These are phyloP conservation scores for Silybum marianum DNA, from an alignment of 129 eudicot species.

Conservation along the genomic window DNA sequence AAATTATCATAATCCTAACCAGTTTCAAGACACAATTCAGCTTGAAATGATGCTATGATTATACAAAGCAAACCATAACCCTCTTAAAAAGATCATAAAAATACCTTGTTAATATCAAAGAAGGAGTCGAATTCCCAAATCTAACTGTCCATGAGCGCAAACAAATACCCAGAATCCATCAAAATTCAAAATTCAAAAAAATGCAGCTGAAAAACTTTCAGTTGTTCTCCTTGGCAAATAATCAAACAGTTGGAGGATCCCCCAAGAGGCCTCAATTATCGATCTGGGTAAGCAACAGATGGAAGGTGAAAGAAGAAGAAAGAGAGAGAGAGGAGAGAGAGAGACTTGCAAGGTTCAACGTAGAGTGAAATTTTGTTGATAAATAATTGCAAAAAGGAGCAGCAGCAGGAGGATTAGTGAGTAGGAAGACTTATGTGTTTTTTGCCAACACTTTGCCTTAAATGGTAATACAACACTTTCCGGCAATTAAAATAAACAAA, in stretches of 20 bases:
- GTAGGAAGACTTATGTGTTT: constrained; percentile 27
- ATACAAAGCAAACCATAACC: neutral
- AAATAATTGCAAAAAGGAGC: constrained; percentile 26
- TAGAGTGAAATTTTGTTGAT: constrained; percentile 38
- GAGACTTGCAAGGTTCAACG: constrained; percentile 33
- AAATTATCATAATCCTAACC: neutral
- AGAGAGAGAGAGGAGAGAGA: constrained; percentile 13
- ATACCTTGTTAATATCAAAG: constrained; percentile 8
- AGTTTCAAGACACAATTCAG: constrained; percentile 13
- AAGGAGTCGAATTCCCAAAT: constrained; percentile 24
- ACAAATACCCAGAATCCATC: constrained; percentile 2
- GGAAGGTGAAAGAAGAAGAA: constrained; percentile 11
- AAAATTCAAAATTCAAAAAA: constrained; percentile 18
- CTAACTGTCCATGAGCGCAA: constrained; percentile 9
- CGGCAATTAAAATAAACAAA: constrained; percentile 15
- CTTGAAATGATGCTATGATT: neutral
- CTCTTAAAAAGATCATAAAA: neutral
- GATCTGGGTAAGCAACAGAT: constrained; percentile 18
- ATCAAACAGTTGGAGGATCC: constrained; percentile 16
- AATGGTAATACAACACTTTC: constrained; percentile 11
- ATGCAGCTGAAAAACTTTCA: constrained; percentile 14
- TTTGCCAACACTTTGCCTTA: constrained; percentile 14
- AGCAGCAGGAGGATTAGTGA: constrained; percentile 15
- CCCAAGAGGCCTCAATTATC: constrained; percentile 20
- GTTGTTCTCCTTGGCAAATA: neutral